phyloP scores from a whole-genome alignment of 2,329 filamentous ascomycete species.

The Beauveria sp. region DNA sequence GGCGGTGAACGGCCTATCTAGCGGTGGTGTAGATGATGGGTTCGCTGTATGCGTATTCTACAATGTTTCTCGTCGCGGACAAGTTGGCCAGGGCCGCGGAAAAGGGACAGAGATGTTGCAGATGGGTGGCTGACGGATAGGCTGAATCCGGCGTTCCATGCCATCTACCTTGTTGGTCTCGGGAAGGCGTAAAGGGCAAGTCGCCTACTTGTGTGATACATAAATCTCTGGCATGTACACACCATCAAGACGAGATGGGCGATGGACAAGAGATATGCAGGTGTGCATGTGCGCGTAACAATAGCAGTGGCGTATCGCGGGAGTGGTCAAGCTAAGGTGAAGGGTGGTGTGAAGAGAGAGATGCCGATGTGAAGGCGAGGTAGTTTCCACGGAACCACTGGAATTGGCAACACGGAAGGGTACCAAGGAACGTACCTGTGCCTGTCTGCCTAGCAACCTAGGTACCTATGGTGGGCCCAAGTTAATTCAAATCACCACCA shows the following conservation, averaged over 20 bases:
- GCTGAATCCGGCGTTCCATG: background rate
- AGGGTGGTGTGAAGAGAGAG: background rate
- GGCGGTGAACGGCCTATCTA: background rate
- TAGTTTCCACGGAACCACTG: background rate
- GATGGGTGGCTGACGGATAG: background rate
- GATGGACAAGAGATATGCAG: background rate
- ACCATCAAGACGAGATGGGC: background rate
- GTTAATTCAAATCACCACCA: too few relatives aligned
- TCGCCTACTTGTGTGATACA: background rate
- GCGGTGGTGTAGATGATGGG: background rate
- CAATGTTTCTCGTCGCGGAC: too few relatives aligned
- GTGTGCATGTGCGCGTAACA: conserved; percentile 5
- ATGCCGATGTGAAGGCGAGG: background rate
- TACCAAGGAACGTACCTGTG: too few relatives aligned
- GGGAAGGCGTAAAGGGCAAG: background rate
- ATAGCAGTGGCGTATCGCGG: conserved; percentile 1
- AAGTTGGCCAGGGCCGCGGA: background rate
- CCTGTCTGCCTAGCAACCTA: background rate
- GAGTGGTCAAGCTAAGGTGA: background rate
- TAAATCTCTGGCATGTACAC: background rate
- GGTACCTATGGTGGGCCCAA: background rate
- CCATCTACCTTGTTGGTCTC: conserved; percentile 8
- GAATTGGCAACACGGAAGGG: too few relatives aligned
- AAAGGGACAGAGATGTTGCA: background rate
- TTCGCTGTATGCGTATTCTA: background rate